Evolutionary conservation across 768 basidiomycete genomes (phyloP).

Genomic region (Leccinum boreale): DNA sequence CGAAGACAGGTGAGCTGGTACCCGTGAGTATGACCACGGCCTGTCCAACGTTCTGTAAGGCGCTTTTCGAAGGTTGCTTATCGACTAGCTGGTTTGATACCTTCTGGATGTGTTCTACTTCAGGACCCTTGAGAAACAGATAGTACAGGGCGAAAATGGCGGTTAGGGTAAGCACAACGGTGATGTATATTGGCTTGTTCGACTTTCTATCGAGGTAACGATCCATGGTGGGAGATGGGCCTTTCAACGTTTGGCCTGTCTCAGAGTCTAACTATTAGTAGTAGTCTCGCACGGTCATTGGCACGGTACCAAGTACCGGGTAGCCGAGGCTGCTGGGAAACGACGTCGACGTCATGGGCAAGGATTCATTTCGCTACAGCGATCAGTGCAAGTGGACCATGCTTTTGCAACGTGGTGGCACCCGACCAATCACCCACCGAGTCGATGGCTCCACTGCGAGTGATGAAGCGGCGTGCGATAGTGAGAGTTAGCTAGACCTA

Average conservation of each 20-base stretch:
- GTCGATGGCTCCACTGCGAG: background rate
- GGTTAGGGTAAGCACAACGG: conserved; percentile 5
- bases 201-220: conserved; percentile 18
- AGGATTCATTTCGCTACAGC: background rate
- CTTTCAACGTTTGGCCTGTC: background rate
- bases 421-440: background rate
- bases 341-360: background rate
- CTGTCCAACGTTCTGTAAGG: conserved; percentile 28
- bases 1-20: conserved; percentile 50
- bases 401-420: background rate
- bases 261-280: background rate
- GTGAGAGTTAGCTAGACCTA: too few relatives aligned
- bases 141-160: conserved; percentile 21
- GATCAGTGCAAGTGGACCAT: background rate
- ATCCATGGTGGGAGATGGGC: conserved; percentile 19
- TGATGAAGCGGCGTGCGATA: background rate
- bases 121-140: conserved; percentile 16
- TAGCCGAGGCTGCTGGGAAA: background rate
- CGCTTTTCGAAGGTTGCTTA: background rate
- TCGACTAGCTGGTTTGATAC: conserved; percentile 2
- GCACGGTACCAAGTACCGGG: background rate
- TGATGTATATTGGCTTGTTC: conserved; percentile 17
- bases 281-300: background rate
- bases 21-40: conserved; percentile 62
- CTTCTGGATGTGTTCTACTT: conserved; percentile 21